These are phyloP conservation scores for Glaciozyma martinii DNA, from an alignment of 768 basidiomycete species.

Conservation along the genomic window DNA sequence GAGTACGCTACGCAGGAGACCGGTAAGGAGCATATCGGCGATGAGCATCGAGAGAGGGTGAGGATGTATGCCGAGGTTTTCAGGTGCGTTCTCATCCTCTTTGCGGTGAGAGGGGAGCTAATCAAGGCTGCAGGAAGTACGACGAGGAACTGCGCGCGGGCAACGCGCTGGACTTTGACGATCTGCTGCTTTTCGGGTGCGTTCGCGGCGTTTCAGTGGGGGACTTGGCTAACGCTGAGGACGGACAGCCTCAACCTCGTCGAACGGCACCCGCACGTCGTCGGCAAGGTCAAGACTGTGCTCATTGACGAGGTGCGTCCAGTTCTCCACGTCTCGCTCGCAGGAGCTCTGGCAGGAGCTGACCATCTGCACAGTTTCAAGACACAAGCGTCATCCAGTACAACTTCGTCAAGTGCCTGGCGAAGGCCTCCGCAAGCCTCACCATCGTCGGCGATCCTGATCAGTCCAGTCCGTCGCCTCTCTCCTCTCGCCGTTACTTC, in stretches of 20 bases:
- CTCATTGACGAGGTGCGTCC: conserved; percentile 25
- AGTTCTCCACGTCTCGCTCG: not conserved
- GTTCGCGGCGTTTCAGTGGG: conserved; percentile 12
- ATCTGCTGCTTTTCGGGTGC: conserved; percentile 66
- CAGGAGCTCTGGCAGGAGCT: not conserved
- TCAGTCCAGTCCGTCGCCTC: conserved; percentile 57
- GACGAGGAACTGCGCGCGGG: conserved; percentile 51
- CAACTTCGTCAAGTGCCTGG: conserved; percentile 63
- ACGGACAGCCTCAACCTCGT: conserved; percentile 41
- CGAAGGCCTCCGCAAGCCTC: conserved; percentile 48
- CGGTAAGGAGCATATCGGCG: conserved; percentile 19
- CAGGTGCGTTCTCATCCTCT: conserved; percentile 37
- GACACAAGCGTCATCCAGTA: conserved; percentile 79
- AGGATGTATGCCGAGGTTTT: conserved; percentile 23
- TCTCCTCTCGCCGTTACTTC: not conserved
- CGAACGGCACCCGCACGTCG: conserved; percentile 45
- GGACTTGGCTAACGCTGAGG: not conserved
- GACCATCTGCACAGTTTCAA: conserved; percentile 58
- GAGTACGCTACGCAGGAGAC: conserved; percentile 40
- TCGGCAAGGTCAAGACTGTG: conserved; percentile 57
- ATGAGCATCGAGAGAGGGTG: conserved; percentile 42
- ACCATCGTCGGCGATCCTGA: conserved; percentile 86
- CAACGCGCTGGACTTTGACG: conserved; percentile 81
- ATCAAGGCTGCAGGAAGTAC: conserved; percentile 56
- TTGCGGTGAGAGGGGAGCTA: not conserved